Percentiles rank a stretch among this genome's conserved stretches.
phyloP scores from a whole-genome alignment of 2,329 filamentous ascomycete species.

The Microthyrium microscopicum region DNA sequence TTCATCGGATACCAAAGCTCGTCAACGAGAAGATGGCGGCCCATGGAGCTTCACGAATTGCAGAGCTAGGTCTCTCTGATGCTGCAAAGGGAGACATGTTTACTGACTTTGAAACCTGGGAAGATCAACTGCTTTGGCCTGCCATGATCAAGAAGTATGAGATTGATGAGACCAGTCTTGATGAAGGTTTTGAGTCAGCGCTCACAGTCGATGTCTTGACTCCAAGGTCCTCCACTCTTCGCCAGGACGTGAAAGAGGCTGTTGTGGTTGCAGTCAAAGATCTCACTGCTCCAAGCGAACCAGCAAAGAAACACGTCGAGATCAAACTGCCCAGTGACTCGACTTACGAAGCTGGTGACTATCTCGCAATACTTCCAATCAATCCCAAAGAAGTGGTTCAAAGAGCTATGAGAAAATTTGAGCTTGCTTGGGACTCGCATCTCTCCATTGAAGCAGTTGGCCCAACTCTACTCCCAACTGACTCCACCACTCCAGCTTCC shows the following conservation, averaged over 20 bases:
- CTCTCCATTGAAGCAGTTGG: slow-evolving; percentile 43
- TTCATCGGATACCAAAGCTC: slow-evolving; percentile 23
- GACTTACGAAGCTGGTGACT: slow-evolving; percentile 58
- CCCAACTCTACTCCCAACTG: slow-evolving; percentile 49
- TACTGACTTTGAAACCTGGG: slow-evolving; percentile 25
- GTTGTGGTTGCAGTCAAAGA: too few species aligned
- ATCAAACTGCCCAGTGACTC: slow-evolving; percentile 28
- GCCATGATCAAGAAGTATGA: slow-evolving; percentile 19
- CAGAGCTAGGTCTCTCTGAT: slow-evolving; percentile 19
- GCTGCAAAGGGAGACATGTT: slow-evolving; percentile 23
- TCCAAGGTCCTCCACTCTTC: too few species aligned
- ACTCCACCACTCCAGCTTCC: slow-evolving; percentile 41
- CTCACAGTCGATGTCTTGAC: too few species aligned
- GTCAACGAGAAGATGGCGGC: slow-evolving; percentile 18
- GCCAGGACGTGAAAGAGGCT: too few species aligned
- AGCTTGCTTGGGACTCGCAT: slow-evolving; percentile 51
- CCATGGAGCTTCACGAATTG: slow-evolving; percentile 17
- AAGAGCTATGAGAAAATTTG: slow-evolving; percentile 47
- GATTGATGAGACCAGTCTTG: slow-evolving; percentile 13
- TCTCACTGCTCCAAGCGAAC: slow-evolving; percentile 14
- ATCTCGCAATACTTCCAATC: slow-evolving; percentile 55
- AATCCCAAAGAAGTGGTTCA: slow-evolving; percentile 47
- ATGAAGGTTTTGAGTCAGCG: too few species aligned
- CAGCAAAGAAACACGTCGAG: slow-evolving; percentile 24
- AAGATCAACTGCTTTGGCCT: slow-evolving; percentile 22